phyloP scores from a whole-genome alignment of 495 filamentous ascomycete species.

The Lichina pygmaea region DNA sequence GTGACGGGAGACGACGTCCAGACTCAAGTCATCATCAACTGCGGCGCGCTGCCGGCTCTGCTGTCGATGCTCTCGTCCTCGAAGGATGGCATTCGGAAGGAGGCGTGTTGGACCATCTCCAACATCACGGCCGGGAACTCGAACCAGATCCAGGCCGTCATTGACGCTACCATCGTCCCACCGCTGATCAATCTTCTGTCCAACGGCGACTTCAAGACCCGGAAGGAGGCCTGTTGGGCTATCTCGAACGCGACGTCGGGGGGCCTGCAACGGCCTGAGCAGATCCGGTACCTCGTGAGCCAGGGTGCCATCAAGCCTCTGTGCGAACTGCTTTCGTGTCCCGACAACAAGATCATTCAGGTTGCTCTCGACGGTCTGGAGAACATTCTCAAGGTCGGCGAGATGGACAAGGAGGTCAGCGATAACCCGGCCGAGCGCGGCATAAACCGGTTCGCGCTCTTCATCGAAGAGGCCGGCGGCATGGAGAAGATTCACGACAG shows the following conservation, averaged over 20 bases:
- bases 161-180: conserved; percentile 90
- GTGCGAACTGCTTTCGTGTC: conserved; percentile 86
- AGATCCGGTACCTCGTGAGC: conserved; percentile 81
- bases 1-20: conserved; percentile 98
- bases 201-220: conserved; percentile 95
- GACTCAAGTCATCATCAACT: conserved; percentile 99
- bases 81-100: conserved; percentile 98
- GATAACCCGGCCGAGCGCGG: conserved; percentile 37
- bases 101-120: conserved; percentile 99
- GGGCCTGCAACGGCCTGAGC: conserved; percentile 92
- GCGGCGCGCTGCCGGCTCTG: conserved; percentile 72
- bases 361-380: conserved; percentile 94
- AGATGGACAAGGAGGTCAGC: conserved; percentile 83
- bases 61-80: conserved; percentile 79
- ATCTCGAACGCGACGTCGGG: conserved; percentile 98
- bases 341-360: conserved; percentile 99
- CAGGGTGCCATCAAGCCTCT: conserved; percentile 94
- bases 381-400: conserved; percentile 98
- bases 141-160: conserved; percentile 86
- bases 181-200: conserved; percentile 86
- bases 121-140: conserved; percentile 98
- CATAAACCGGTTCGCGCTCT: conserved; percentile 90
- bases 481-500: conserved; percentile 99
- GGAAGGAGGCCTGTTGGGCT: conserved; percentile 99
- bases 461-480: conserved; percentile 94